phyloP scores from a whole-genome alignment of 2,329 filamentous ascomycete species.

The Phyllosticta ampelicida region DNA sequence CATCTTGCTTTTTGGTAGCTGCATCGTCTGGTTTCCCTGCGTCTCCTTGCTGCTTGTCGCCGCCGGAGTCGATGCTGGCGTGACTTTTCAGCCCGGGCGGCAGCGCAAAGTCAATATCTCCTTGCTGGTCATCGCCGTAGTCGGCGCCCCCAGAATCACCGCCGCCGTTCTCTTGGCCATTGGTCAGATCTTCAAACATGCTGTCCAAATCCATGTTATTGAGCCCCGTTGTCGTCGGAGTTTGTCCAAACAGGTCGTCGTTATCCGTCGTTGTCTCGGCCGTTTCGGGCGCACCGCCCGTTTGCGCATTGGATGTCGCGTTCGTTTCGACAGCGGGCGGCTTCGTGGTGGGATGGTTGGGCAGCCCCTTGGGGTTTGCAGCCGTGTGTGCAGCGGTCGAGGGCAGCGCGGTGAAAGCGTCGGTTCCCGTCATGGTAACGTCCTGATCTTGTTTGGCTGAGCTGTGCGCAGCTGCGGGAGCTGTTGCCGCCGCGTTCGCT shows the following conservation, averaged over 20 bases:
- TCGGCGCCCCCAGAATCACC: constrained; percentile 6
- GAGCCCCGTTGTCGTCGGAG: constrained; percentile 18
- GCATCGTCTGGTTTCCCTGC: neutral
- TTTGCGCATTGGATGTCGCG: neutral
- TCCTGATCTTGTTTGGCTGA: constrained; percentile 1
- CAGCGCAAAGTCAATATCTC: constrained; percentile 24
- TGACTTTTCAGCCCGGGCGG: constrained; percentile 33
- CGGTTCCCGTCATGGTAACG: neutral
- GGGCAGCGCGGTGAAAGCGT: neutral
- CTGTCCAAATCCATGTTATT: constrained; percentile 28
- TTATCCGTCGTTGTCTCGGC: constrained; percentile 11
- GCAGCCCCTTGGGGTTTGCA: neutral
- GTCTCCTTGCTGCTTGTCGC: neutral
- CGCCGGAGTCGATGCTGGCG: constrained; percentile 19
- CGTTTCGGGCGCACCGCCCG: neutral
- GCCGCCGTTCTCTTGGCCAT: constrained; percentile 1
- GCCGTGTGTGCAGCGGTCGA: constrained; percentile 4
- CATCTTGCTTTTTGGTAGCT: neutral
- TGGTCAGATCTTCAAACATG: constrained; percentile 11
- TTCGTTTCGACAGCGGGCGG: constrained; percentile 12
- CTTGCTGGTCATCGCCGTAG: constrained; percentile 12
- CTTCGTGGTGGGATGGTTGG: constrained; percentile 13
- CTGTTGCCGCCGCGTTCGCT: constrained; percentile 17
- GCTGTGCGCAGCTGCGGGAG: constrained; percentile 10
- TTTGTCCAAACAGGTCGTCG: constrained; percentile 23